Evolutionary conservation across 1,284 basidiomycete species (phyloP), one percentile per base, ranked within the genome.

Genomic region (Cystobasidium sp.): DNA sequence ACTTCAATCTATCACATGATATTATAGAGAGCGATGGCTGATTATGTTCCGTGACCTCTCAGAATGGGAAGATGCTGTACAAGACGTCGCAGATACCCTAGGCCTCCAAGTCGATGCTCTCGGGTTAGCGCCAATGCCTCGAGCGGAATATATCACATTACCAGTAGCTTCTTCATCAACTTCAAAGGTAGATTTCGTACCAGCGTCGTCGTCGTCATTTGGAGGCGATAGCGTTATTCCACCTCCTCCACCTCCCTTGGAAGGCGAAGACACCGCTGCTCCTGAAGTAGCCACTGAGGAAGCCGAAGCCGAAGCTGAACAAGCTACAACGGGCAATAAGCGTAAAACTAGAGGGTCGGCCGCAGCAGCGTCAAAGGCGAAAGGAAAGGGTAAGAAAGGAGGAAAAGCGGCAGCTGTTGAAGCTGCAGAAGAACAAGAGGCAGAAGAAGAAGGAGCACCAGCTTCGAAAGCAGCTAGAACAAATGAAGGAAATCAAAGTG

Each of bases 31-130:
- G 20, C 41, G 78, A 43, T 72, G 55, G 39, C 56, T 59, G 56
- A 59, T 20, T 80, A 12, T 56, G 39, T 1, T n/a, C 7, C 22
- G 31, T 31, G 31, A 31, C 31, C 31, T 31, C 39, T 37, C 39
- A 89, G 91, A 90, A 79, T 93, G 91, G 91, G 87, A 88, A 77
- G 88, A 89, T 78, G 88, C 43, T 18, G 52, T 68, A n/a, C 44
- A 69, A 16, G 72, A 63, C 12, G 53, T 61, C 53, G 68, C 65
- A 41, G 70, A 71, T 39, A 61, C 65, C 41, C 55, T 70, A 6
- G 73, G 46, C 39, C 64, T 37, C 3, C 62, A 65, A 43, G 75
- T 59, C 59, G 72, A 56, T 20, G 31, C 49, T 9, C 46, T 69
- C 14, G 49, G 53, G 2, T 7, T 73, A 39, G 18, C 62, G 49